phyloP scores from a whole-genome alignment of 208 protist species.

The Trypanosoma vivax region DNA sequence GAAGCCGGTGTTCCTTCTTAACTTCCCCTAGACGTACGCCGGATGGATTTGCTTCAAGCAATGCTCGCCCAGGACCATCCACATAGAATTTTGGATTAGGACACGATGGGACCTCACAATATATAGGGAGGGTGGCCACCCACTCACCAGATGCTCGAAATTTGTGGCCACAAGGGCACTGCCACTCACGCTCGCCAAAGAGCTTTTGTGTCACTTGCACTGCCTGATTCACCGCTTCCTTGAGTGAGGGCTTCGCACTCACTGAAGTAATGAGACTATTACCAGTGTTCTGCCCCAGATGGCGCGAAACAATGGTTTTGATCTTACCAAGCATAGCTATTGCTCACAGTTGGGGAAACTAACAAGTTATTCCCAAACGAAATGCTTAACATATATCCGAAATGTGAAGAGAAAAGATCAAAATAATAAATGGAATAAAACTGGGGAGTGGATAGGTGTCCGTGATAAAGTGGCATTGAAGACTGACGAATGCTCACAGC shows the following conservation, averaged over 20 bases:
- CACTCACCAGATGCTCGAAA: slow-evolving; percentile 82
- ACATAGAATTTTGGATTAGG: slow-evolving; percentile 89
- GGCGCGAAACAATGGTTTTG: slow-evolving; percentile 67
- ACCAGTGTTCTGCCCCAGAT: slow-evolving; percentile 27
- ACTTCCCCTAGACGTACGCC: slow-evolving; percentile 78
- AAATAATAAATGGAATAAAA: not conserved
- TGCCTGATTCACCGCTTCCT: slow-evolving; percentile 45
- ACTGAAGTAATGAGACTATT: slow-evolving; percentile 42
- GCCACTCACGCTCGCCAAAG: slow-evolving; percentile 81
- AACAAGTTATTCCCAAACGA: too few species aligned
- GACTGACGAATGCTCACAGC: too few species aligned
- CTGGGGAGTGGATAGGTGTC: not conserved
- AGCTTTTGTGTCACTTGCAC: slow-evolving; percentile 56
- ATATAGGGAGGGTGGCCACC: slow-evolving; percentile 72
- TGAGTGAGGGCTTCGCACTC: slow-evolving; percentile 34
- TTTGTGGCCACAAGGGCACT: slow-evolving; percentile 86
- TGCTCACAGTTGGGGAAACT: not conserved
- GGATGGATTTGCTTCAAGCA: slow-evolving; percentile 78
- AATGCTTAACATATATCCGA: not conserved
- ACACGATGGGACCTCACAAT: slow-evolving; percentile 86
- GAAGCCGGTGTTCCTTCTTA: slow-evolving; percentile 13
- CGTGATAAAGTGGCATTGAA: too few species aligned
- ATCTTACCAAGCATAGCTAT: slow-evolving; percentile 61
- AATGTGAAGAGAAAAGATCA: not conserved
- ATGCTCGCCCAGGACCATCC: slow-evolving; percentile 68